These are phyloP conservation scores for Epichloe baconii DNA, from an alignment of 2,329 filamentous ascomycete genomes.

Conservation along the genomic window DNA sequence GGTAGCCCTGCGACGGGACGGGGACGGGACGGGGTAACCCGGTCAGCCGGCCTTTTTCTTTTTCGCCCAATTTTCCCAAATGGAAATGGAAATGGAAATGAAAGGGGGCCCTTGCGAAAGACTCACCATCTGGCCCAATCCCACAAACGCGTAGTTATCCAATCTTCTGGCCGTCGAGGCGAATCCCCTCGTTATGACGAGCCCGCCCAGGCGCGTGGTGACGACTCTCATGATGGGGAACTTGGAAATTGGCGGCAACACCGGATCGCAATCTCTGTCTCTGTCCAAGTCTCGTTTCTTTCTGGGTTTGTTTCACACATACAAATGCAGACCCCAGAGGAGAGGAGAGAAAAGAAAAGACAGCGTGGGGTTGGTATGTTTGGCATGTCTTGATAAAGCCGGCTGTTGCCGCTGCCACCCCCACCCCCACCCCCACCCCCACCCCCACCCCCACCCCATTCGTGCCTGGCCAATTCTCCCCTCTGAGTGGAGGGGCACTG, in stretches of 20 bases:
- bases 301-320: too few relatives aligned
- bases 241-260: neutral
- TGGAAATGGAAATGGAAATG: neutral
- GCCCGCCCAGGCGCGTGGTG: constrained; percentile 13
- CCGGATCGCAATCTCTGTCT: neutral
- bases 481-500: too few relatives aligned
- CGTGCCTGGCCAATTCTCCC: neutral
- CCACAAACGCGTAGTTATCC: constrained; percentile 46
- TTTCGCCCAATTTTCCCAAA: neutral
- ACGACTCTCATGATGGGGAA: constrained; percentile 10
- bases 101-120: neutral
- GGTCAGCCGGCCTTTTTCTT: neutral
- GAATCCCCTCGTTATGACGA: constrained; percentile 34
- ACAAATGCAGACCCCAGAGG: neutral
- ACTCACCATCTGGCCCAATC: constrained; percentile 47
- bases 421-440: too few relatives aligned
- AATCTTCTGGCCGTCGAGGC: constrained; percentile 32
- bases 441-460: too few relatives aligned
- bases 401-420: constrained; percentile 20
- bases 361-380: neutral
- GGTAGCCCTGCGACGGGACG: constrained; percentile 33
- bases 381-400: constrained; percentile 13
- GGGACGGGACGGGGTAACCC: too few relatives aligned
- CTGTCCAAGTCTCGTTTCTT: neutral
- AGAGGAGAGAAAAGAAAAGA: neutral